A percentile compares a stretch with the other conserved stretches of the same genome.
phyloP scores from a whole-genome alignment of 208 protist species.

The Wallacemonas sp. region DNA sequence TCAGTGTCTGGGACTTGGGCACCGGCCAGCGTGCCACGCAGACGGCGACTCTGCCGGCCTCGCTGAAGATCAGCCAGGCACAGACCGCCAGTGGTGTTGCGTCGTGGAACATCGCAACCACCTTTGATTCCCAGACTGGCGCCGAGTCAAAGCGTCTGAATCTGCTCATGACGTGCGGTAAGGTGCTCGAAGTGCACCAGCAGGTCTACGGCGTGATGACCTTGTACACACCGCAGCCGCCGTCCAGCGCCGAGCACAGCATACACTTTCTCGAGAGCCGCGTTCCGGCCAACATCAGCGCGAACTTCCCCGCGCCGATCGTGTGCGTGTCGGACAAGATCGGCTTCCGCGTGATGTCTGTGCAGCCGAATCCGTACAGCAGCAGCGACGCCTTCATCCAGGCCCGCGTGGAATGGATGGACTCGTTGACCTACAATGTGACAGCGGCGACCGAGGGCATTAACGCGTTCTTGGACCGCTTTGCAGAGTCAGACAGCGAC shows the following conservation, averaged over 20 bases:
- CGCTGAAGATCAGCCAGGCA: not conserved
- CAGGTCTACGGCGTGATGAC: slow-evolving; percentile 29
- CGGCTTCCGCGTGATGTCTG: not conserved
- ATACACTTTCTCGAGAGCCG: slow-evolving; percentile 2
- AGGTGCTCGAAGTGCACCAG: slow-evolving; percentile 28
- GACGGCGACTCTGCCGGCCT: not conserved
- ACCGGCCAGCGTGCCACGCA: not conserved
- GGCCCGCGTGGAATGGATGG: slow-evolving; percentile 18
- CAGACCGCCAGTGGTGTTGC: not conserved
- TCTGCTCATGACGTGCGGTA: slow-evolving; percentile 23
- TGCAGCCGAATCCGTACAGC: slow-evolving; percentile 14
- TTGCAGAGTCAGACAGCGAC: slow-evolving; percentile 1
- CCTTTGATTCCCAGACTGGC: slow-evolving; percentile 22
- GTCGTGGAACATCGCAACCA: slow-evolving; percentile 13
- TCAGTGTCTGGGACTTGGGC: slow-evolving; percentile 18
- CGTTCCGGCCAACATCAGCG: slow-evolving; percentile 10
- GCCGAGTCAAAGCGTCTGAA: slow-evolving; percentile 14
- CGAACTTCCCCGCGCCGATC: not conserved
- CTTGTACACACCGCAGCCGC: slow-evolving; percentile 21
- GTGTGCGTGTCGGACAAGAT: not conserved
- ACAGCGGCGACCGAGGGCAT: slow-evolving; percentile 17
- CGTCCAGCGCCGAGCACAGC: slow-evolving; percentile 4
- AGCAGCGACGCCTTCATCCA: slow-evolving; percentile 16
- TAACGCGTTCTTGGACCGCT: slow-evolving; percentile 15
- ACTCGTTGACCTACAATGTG: slow-evolving; percentile 30